Evolutionary conservation across 139 green algal species (phyloP).

Genomic region (Marvania coccoides): DNA sequence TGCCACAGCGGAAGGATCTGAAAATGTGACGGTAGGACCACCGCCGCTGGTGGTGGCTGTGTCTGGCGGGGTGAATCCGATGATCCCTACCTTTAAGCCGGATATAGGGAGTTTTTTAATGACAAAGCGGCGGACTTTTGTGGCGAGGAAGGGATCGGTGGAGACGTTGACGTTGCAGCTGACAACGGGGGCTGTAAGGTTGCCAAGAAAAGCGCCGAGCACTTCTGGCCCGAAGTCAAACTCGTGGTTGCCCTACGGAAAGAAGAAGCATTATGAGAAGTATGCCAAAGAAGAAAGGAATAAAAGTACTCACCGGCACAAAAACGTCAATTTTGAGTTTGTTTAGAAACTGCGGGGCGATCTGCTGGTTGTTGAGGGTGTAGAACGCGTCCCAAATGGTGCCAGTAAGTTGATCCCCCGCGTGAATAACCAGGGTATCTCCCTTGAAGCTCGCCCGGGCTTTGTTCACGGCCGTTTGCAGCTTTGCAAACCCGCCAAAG

Average conservation of each 20-base stretch:
- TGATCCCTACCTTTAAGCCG: slow-evolving; percentile 16
- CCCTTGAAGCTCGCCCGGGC: neutral
- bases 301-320: too few relatives aligned
- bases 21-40: slow-evolving; percentile 14
- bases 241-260: slow-evolving; percentile 1
- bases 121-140: slow-evolving; percentile 10
- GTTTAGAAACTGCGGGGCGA: neutral
- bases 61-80: slow-evolving; percentile 12
- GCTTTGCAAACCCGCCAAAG: neutral
- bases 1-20: neutral
- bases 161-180: slow-evolving; percentile 29
- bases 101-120: slow-evolving; percentile 2
- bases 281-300: too few relatives aligned
- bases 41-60: neutral
- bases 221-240: neutral
- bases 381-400: neutral
- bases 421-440: slow-evolving; percentile 1
- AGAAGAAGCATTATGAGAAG: neutral
- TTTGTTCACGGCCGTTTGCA: too few relatives aligned
- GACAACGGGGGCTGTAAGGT: slow-evolving; percentile 15
- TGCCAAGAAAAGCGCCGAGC: neutral
- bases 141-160: neutral
- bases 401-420: neutral
- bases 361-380: neutral
- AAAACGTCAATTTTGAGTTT: neutral